Evolutionary conservation across 768 basidiomycete species (phyloP), one percentile per base, ranked within the genome.

Genomic region (Boletus rubroflammeus): DNA sequence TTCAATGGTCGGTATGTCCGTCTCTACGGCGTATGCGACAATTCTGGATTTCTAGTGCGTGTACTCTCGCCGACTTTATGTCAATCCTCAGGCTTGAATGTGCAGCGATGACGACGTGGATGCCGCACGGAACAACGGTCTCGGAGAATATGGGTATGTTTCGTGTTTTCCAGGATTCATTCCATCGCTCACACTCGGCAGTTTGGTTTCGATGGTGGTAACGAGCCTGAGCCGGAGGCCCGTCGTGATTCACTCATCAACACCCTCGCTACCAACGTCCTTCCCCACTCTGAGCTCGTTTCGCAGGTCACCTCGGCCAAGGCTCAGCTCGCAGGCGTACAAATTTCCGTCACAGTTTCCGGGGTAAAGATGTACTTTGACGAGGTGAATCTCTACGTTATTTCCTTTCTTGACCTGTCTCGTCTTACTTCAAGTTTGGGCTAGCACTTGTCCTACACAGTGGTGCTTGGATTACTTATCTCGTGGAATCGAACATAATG

Each of bases 311-410:
- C 54, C 13, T 63, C 66, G 0, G 78, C 80, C 28, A 83, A 84
- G 62, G 57, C 68, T 5, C 78, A 74, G 40, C 66, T 88, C 46
- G 72, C 78, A 15, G 70, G 62, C 50, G 70, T 88, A 14, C 67
- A 75, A n/a, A 85, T 88, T 31, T 83, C 82, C 0, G 83, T 89
- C 34, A 86, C 86, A 1, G 80, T 88, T 55, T 85, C 81, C 32
- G 84, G 85, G 53, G 72, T 85, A 75, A 90, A 90, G 70, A 86
- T 89, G 65, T 86, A 86, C 62, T 74, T 88, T 35, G 83, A 81
- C 60, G 79, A 90, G 78, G 88, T 82, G 39, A 32, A 75, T 50
- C 38, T 15, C 25, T 6, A 25, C n/a, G 0, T 9, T 2, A 8
- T 45, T 41, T 36, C 8, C n/a, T 19, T 32, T 23, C 11, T 15